Base-by-base conservation (phyloP, 192 early-diverging fungal genomes). In the Phlyctochytrium arcticum region DNA sequence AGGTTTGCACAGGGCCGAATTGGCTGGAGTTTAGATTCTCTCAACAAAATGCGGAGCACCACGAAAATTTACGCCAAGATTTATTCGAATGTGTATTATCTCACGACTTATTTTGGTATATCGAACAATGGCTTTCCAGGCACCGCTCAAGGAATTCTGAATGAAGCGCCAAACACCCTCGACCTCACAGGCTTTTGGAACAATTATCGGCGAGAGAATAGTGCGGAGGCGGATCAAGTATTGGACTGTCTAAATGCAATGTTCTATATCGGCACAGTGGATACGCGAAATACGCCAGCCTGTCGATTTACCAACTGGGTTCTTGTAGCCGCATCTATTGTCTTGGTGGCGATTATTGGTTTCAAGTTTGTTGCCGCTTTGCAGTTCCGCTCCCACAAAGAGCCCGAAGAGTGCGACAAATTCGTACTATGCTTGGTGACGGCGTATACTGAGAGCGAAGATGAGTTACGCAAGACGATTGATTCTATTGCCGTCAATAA, bases 331-430 rank as follows among this genome's bases (percentile, higher is more conserved):
- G 79, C 82, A 15, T 87, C 96, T 32, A 80, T 85, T 54, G 77
- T 95, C 44, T 73, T 98, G 46, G 88, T 87, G 3, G 51, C 82
- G 17, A 86, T 96, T 24, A 94, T 97, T 54, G 78, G 85, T 31
- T 85, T 95, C 80, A 95, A 95, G 78, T 95, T 97, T 62, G 69
- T 95, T 47, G 93, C 93, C 15, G 92, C 94, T 7, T 75, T 96
- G 60, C 89, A 92, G 64, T 70, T 95, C 44, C 80, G 85, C 32
- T 65, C 74, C 9, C 72, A 79, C 33, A 78, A 84, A n/a, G 83
- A 83, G 57, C 86, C 88, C 1, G 88, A 94, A 67, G 88, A 89
- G 21, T 82, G 88, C 58, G 83, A 88, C 66, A 90, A 90, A 72
- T 95, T 96, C 77, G 86, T 93, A 53, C 85, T 96, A 30, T 88